A percentile compares a stretch with the other conserved stretches of the same genome.
Conservation (phyloP, 768 basidiomycete species). For the Russula sp. region DNA sequence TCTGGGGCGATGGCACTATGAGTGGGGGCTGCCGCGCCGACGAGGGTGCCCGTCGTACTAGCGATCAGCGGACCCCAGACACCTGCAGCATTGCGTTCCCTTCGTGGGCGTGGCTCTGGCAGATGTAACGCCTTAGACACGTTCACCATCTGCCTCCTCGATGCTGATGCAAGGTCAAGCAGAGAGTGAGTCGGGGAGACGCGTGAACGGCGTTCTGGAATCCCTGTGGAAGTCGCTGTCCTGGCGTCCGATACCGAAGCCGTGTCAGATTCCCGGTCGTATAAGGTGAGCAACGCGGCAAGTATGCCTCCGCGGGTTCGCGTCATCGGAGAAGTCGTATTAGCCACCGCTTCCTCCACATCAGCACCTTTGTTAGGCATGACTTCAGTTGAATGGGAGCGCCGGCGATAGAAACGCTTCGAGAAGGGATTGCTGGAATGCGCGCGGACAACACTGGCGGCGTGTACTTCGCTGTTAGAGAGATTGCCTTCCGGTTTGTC, state of each 20-base stretch:
- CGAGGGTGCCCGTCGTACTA: conserved; percentile 52
- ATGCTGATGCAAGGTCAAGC: conserved; percentile 15
- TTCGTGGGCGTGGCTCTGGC: conserved; percentile 28
- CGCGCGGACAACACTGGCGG: conserved; percentile 40
- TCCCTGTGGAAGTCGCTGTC: conserved; percentile 25
- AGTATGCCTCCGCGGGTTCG: conserved; percentile 47
- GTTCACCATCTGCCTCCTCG: conserved; percentile 7
- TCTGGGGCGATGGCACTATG: conserved; percentile 50
- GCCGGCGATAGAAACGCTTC: conserved; percentile 7
- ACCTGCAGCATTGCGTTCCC: conserved; percentile 48
- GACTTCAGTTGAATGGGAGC: not conserved
- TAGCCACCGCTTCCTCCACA: conserved; percentile 11
- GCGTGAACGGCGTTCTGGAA: conserved; percentile 24
- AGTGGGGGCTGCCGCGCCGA: conserved; percentile 53
- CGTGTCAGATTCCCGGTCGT: conserved; percentile 36
- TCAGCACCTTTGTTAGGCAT: conserved; percentile 5
- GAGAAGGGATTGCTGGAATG: conserved; percentile 31
- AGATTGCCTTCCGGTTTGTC: conserved; percentile 3
- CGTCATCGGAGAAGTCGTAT: conserved; percentile 23
- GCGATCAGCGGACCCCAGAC: conserved; percentile 70
- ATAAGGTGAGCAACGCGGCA: conserved; percentile 59
- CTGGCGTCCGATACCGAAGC: conserved; percentile 8
- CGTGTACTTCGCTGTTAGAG: conserved; percentile 29
- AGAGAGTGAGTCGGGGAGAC: conserved; percentile 10
- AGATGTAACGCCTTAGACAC: conserved; percentile 13